Conservation (phyloP, 495 filamentous ascomycete species). For the Talaromyces ruber region DNA sequence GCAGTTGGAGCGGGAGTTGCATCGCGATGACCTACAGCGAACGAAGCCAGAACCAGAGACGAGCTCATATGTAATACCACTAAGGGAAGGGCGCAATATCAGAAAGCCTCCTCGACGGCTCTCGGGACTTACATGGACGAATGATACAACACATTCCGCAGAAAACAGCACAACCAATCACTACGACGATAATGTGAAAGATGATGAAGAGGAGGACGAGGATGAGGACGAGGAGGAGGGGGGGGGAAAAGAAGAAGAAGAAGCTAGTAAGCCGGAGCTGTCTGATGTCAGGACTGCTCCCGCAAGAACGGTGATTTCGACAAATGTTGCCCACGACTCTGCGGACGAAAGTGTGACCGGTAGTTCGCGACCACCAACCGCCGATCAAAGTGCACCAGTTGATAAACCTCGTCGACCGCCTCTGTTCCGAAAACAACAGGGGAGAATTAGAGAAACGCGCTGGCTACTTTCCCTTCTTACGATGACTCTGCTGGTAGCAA, state of each 20-base stretch:
- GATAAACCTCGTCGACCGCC: constrained; percentile 1
- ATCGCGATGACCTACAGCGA: constrained; percentile 30
- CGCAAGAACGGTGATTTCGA: background rate
- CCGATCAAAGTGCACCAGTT: background rate
- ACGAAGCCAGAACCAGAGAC: constrained; percentile 24
- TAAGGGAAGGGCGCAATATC: constrained; percentile 24
- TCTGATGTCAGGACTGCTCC: background rate
- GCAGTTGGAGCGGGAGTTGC: constrained; percentile 33
- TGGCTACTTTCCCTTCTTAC: background rate
- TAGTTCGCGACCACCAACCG: background rate
- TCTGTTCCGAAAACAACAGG: background rate
- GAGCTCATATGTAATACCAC: constrained; percentile 14
- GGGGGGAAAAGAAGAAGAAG: background rate
- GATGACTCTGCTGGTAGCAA: background rate
- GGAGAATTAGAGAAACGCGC: background rate
- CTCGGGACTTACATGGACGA: constrained; percentile 23
- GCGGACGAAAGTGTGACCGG: background rate
- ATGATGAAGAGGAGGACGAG: background rate
- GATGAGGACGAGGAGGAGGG: background rate
- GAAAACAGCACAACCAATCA: background rate
- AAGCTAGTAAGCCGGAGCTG: background rate
- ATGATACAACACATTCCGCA: background rate
- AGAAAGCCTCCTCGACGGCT: constrained; percentile 32
- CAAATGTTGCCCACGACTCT: background rate
- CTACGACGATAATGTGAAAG: background rate